These are phyloP conservation scores for Caryopteris hybrid DNA, from an alignment of 305 asterid species.

Conservation along the genomic window DNA sequence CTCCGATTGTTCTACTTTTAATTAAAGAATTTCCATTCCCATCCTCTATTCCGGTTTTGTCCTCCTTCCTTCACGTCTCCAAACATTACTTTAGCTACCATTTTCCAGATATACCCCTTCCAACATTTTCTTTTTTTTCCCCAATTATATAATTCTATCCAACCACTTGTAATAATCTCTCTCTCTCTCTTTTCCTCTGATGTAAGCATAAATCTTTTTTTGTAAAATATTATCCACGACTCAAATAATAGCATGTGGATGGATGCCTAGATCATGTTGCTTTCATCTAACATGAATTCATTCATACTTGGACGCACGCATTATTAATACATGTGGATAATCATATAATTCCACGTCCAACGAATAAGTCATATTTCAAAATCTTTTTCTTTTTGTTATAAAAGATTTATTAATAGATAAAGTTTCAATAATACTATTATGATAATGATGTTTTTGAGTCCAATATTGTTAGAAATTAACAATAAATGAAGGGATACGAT, in stretches of 20 bases:
- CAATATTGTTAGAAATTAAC: too few relatives aligned
- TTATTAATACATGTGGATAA: background rate
- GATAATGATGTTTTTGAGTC: too few relatives aligned
- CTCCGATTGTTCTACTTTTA: conserved; percentile 1
- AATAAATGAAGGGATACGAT: too few relatives aligned
- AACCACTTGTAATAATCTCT: conserved; percentile 18
- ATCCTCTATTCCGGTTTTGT: background rate
- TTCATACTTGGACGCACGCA: conserved; percentile 4
- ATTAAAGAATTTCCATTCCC: conserved; percentile 8
- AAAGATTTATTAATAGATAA: too few relatives aligned
- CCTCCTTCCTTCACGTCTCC: conserved; percentile 19
- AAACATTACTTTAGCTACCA: conserved; percentile 16
- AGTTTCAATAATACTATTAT: too few relatives aligned
- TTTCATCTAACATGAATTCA: conserved; percentile 14
- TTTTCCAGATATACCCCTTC: background rate
- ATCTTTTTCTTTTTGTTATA: too few relatives aligned
- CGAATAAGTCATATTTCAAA: too few relatives aligned
- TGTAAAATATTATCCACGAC: conserved; percentile 24
- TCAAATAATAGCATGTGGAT: background rate
- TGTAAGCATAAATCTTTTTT: conserved; percentile 25
- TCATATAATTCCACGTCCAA: too few relatives aligned
- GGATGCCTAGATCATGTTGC: conserved; percentile 8
- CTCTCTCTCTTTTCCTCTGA: conserved; percentile 17
- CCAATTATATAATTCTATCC: conserved; percentile 28
- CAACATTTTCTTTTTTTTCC: background rate